phyloP scores from a whole-genome alignment of 2,329 filamentous ascomycete genomes.

The Stylonectria norvegica region DNA sequence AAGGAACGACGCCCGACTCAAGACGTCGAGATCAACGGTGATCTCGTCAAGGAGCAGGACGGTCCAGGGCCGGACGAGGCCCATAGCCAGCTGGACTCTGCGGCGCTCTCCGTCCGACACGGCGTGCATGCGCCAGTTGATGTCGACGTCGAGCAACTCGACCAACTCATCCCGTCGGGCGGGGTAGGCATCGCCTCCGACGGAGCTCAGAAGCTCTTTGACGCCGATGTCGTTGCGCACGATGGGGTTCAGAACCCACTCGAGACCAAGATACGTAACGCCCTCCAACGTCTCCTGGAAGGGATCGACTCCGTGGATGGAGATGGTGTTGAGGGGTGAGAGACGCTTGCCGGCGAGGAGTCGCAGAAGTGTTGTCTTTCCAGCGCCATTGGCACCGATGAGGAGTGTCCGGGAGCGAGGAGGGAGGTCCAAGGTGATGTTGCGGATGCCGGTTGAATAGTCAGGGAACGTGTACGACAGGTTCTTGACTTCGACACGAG shows the following conservation, averaged over 20 bases:
- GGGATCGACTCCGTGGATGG: constrained; percentile 79
- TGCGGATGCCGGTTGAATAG: constrained; percentile 70
- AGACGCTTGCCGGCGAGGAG: constrained; percentile 94
- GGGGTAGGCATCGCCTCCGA: constrained; percentile 82
- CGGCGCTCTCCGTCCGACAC: constrained; percentile 90
- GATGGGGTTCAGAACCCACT: constrained; percentile 97
- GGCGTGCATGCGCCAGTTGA: constrained; percentile 90
- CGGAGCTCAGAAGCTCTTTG: constrained; percentile 74
- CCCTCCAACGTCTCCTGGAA: constrained; percentile 89
- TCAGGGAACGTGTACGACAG: constrained; percentile 90
- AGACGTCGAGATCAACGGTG: constrained; percentile 90
- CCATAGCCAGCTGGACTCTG: constrained; percentile 94
- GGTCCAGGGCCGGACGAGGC: constrained; percentile 84
- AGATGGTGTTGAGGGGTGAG: constrained; percentile 70
- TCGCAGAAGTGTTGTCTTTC: constrained; percentile 93
- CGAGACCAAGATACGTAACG: constrained; percentile 93
- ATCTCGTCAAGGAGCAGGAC: constrained; percentile 93
- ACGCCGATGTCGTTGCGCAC: constrained; percentile 95
- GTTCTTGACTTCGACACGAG: constrained; percentile 68
- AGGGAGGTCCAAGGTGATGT: constrained; percentile 74
- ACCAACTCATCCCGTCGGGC: constrained; percentile 84
- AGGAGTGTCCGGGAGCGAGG: constrained; percentile 82
- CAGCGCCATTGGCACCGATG: constrained; percentile 94
- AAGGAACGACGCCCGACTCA: constrained; percentile 81
- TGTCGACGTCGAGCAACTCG: constrained; percentile 84